Evolutionary conservation across 1,284 basidiomycete genomes (phyloP), one percentile per base, ranked within the genome.

Genomic region (Rhodotorula glutinis): DNA sequence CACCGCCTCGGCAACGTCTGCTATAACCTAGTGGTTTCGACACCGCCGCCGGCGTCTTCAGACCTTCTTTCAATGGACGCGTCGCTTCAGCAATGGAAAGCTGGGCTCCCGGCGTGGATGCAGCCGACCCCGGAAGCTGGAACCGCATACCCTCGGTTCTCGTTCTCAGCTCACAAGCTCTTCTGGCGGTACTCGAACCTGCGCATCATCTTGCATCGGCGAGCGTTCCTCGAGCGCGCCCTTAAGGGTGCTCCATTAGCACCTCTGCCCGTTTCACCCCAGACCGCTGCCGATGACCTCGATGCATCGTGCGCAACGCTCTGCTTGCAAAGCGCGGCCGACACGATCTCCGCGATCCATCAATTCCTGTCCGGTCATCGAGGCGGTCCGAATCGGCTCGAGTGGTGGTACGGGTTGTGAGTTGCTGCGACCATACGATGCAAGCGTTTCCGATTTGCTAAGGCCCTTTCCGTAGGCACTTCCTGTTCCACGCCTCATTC

Each of bases 361-460:
- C 49, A 51, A 13, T 51, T 51, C 49, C 27, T 51, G 49, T 51
- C 49, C 27, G 21, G 52, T 54, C 14, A 47, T 49, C 11, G 19
- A 30, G 11, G 54, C 57, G 40, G 44, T 49, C 5, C 27, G 13
- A 54, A 30, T 9, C 27, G 23, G 1, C 54, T 64, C 51, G 63
- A 64, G 52, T 64, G 57, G 63, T 64, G 63, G 63, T 64, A 64
- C 33, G 23, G 30, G 2, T 46, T 62, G 60, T 62, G 21, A 27
- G 60, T 49, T 16, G 33, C 11, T 11, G 33, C 33, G 33, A n/a
- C n/a, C n/a, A n/a, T 17, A 7, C 10, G 4, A 9, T n/a, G 1
- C 17, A 3, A 2, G 7, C 19, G 5, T 49, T 14, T 8, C 2
- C 10, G n/a, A 8, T 29, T 19, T 3, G 25, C n/a, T 0, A 5